Evolutionary conservation across 352 stramenopile genomes (phyloP).

Genomic region (Globisporangium cederbergense): DNA sequence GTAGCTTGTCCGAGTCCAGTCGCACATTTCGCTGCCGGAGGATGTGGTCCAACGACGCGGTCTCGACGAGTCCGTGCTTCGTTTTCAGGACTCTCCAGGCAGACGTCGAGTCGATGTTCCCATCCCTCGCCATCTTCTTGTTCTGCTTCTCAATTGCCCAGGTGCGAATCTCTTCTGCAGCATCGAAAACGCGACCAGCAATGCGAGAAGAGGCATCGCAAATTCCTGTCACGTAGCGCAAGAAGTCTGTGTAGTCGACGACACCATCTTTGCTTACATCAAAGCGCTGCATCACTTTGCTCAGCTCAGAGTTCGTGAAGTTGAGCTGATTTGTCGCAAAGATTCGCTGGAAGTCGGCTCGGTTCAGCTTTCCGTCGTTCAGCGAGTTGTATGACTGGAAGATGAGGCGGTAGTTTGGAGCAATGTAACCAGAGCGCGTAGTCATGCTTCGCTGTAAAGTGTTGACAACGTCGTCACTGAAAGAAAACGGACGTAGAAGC

Average conservation of each 20-base stretch:
- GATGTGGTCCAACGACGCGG: conserved; percentile 53
- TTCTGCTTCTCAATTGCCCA: conserved; percentile 81
- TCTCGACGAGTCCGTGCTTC: conserved; percentile 50
- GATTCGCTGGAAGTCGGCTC: conserved; percentile 70
- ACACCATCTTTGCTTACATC: conserved; percentile 74
- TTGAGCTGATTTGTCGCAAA: conserved; percentile 65
- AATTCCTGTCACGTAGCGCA: conserved; percentile 73
- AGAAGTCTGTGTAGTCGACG: conserved; percentile 76
- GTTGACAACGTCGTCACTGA: conserved; percentile 64
- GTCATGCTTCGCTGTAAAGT: conserved; percentile 68
- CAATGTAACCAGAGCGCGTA: conserved; percentile 48
- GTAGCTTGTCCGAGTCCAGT: conserved; percentile 48
- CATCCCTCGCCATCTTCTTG: conserved; percentile 69
- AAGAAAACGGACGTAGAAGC: not conserved
- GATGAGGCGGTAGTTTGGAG: conserved; percentile 70
- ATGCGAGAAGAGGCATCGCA: conserved; percentile 59
- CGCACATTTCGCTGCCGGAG: conserved; percentile 53
- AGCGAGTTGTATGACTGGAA: conserved; percentile 78
- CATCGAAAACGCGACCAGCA: conserved; percentile 48
- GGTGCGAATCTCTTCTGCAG: conserved; percentile 57
- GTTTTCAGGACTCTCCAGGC: conserved; percentile 72
- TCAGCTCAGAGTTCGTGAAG: conserved; percentile 67
- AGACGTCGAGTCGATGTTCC: conserved; percentile 69
- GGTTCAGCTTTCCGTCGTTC: conserved; percentile 58
- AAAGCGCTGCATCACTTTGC: conserved; percentile 79